phyloP scores from a whole-genome alignment of 805 yeast genomes.

The Candida arabinofermentans region DNA sequence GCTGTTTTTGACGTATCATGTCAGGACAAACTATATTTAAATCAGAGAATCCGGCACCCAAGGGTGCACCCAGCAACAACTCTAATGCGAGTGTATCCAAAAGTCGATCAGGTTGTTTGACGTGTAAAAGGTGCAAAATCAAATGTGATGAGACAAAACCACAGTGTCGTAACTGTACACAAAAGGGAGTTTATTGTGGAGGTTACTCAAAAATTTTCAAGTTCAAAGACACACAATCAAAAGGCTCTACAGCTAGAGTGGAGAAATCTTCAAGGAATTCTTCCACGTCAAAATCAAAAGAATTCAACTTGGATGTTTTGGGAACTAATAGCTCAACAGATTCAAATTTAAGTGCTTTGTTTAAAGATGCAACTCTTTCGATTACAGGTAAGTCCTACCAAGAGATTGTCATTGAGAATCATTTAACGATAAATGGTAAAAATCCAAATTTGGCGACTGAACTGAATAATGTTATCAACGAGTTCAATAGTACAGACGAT shows the following conservation, averaged over 20 bases:
- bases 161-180: slow-evolving; percentile 34
- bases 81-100: slow-evolving; percentile 1
- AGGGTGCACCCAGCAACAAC: neutral
- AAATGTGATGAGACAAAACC: slow-evolving; percentile 44
- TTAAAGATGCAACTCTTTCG: slow-evolving; percentile 13
- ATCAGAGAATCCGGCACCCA: neutral
- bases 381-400: slow-evolving; percentile 16
- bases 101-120: slow-evolving; percentile 33
- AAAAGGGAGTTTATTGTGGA: slow-evolving; percentile 18
- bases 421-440: slow-evolving; percentile 12
- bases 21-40: too few species aligned
- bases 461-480: slow-evolving; percentile 9
- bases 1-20: too few species aligned
- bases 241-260: neutral
- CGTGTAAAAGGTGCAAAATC: slow-evolving; percentile 37
- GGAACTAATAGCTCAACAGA: neutral
- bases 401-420: slow-evolving; percentile 13
- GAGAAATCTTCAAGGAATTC: neutral
- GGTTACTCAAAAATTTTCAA: slow-evolving; percentile 16
- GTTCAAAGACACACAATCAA: slow-evolving; percentile 5
- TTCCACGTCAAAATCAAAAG: neutral
- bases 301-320: neutral
- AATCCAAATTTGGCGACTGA: slow-evolving; percentile 15
- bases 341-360: slow-evolving; percentile 6
- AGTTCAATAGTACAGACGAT: slow-evolving; percentile 4